Evolutionary conservation across 148 eudicot genomes (phyloP).

Genomic region (Fagopyrum esculentum): DNA sequence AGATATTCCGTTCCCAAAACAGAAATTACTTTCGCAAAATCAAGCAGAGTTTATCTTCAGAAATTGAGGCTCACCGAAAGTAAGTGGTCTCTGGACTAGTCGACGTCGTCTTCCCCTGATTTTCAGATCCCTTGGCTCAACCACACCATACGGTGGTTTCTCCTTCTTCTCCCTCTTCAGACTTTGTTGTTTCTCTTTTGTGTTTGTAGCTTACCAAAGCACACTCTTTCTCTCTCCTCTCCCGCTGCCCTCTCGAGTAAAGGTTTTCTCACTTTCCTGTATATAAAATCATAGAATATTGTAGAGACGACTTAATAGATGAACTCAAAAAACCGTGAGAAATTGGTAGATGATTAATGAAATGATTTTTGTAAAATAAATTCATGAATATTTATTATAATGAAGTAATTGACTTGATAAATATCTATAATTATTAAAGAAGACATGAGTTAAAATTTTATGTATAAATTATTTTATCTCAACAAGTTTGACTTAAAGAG

Average conservation of each 20-base stretch:
- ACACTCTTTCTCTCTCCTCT: conserved; percentile 6
- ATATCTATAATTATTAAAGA: no score
- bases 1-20: not conserved
- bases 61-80: not conserved
- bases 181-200: not conserved
- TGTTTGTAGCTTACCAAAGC: not conserved
- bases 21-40: not conserved
- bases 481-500: no score
- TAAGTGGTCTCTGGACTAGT: not conserved
- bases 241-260: not conserved
- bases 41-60: no score
- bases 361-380: no score
- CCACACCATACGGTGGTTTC: not conserved
- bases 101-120: not conserved
- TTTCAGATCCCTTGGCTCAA: not conserved
- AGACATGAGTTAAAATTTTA: no score
- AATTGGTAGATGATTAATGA: no score
- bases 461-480: no score
- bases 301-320: no score
- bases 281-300: no score
- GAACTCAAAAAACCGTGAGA: no score
- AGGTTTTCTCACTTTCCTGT: not conserved
- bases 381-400: no score
- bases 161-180: not conserved
- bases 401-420: no score